Evolutionary conservation across 106 monocot species (phyloP).

Genomic region (Phalaenopsis aphrodite): DNA sequence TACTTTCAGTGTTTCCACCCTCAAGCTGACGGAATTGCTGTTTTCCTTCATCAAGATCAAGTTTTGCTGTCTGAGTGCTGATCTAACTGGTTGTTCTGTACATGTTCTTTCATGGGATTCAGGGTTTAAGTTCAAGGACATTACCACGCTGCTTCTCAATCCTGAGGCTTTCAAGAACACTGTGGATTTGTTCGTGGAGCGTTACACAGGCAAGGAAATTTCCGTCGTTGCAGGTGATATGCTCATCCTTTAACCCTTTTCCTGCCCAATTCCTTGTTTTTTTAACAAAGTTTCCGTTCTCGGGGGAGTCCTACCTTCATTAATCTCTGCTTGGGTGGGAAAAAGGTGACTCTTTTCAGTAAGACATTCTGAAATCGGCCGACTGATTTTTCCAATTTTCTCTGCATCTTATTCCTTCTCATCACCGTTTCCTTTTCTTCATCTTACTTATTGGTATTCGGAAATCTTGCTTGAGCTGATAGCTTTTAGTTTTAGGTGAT

Average conservation of each 20-base stretch:
- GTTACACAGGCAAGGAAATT: background rate
- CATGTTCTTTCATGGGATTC: background rate
- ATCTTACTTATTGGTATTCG: background rate
- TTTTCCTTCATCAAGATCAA: background rate
- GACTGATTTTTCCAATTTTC: background rate
- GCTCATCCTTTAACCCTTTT: background rate
- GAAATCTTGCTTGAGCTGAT: too few species aligned
- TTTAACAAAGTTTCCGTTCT: background rate
- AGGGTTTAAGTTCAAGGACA: slow-evolving; percentile 6
- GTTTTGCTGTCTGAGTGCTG: background rate
- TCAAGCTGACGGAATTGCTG: background rate
- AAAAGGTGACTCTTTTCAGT: background rate
- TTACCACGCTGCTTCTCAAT: slow-evolving; percentile 3
- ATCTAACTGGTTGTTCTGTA: slow-evolving; percentile 3
- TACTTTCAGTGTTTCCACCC: too few species aligned
- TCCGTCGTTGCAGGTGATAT: slow-evolving; percentile 6
- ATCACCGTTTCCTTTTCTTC: background rate
- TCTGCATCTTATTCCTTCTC: background rate
- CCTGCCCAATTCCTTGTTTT: background rate
- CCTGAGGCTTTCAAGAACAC: slow-evolving; percentile 5
- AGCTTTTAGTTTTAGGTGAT: too few species aligned
- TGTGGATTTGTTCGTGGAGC: slow-evolving; percentile 7
- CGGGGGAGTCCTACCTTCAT: too few species aligned
- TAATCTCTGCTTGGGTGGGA: background rate
- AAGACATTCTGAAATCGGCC: too few species aligned